These are phyloP conservation scores for Yamadazyma blattariae DNA, from an alignment of 1,139 yeast species.

Conservation along the genomic window DNA sequence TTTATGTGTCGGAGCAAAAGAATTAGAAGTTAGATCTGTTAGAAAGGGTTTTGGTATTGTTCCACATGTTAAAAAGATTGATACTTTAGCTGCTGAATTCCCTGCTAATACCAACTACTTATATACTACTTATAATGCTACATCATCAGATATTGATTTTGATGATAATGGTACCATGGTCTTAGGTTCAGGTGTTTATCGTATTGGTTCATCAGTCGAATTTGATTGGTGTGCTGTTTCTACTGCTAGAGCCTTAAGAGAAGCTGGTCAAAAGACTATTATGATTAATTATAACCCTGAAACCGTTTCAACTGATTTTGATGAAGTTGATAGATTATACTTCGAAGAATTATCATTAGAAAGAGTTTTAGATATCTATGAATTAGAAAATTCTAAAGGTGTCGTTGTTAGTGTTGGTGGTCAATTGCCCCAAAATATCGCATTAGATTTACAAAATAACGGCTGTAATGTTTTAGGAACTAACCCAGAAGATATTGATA, in stretches of 20 bases:
- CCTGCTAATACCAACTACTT: constrained; percentile 96
- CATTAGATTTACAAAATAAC: constrained; percentile 73
- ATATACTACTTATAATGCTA: constrained; percentile 94
- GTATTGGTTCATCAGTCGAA: constrained; percentile 98
- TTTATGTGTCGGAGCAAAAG: constrained; percentile 62
- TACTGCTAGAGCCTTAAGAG: constrained; percentile 91
- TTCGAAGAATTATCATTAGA: constrained; percentile 94
- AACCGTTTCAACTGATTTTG: constrained; percentile 97
- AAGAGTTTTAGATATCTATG: constrained; percentile 96
- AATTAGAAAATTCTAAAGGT: constrained; percentile 83
- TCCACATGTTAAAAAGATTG: constrained; percentile 96
- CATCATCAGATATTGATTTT: constrained; percentile 78
- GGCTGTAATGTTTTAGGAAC: constrained; percentile 93
- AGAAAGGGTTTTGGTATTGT: constrained; percentile 76
- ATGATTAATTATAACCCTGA: constrained; percentile 99
- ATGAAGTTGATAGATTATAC: constrained; percentile 95
- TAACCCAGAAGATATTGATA: constrained; percentile 90
- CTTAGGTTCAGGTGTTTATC: constrained; percentile 96
- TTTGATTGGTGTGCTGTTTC: constrained; percentile 99
- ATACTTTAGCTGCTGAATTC: constrained; percentile 97
- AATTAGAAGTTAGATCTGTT: constrained; percentile 74
- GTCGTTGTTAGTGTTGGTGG: constrained; percentile 98
- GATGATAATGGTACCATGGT: constrained; percentile 92
- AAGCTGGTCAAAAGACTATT: constrained; percentile 81
- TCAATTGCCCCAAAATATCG: constrained; percentile 96